Percentiles rank a stretch among this genome's conserved stretches.
Conservation (phyloP, 2,329 filamentous ascomycete genomes). For the Claviceps lovelessii region DNA sequence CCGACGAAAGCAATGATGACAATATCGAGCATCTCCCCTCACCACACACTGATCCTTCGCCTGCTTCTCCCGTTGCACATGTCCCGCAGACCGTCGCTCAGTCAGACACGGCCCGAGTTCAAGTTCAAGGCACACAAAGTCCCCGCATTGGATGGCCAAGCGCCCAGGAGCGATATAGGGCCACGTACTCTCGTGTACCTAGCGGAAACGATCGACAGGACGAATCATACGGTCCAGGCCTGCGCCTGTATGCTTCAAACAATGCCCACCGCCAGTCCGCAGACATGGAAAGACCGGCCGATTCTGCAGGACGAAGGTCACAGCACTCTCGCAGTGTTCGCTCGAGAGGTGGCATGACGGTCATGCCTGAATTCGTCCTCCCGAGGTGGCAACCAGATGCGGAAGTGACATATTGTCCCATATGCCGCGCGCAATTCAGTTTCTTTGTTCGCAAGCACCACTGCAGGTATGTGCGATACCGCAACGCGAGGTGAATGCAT, state of each 20-base stretch:
- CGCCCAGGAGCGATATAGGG: background rate
- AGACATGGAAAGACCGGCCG: background rate
- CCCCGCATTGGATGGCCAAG: background rate
- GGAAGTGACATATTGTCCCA: slow-evolving; percentile 70
- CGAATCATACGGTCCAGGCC: background rate
- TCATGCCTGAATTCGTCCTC: slow-evolving; percentile 34
- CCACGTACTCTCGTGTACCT: background rate
- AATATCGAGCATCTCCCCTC: background rate
- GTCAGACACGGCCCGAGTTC: background rate
- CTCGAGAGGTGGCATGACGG: background rate
- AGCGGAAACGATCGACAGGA: background rate
- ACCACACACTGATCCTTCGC: background rate
- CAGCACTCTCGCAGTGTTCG: background rate
- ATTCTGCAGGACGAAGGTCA: background rate
- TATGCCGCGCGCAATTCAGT: slow-evolving; percentile 66
- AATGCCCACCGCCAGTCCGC: background rate
- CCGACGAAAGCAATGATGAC: background rate
- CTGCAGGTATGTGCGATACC: slow-evolving; percentile 45
- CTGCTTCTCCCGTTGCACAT: background rate
- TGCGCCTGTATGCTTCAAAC: background rate
- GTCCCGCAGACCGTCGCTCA: background rate
- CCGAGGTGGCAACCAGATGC: slow-evolving; percentile 82
- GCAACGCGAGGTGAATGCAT: background rate
- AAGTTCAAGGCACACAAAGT: background rate
- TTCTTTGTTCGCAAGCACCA: slow-evolving; percentile 86